Conservation (phyloP, 495 filamentous ascomycete genomes). For the Penicillium ochrochloron region DNA sequence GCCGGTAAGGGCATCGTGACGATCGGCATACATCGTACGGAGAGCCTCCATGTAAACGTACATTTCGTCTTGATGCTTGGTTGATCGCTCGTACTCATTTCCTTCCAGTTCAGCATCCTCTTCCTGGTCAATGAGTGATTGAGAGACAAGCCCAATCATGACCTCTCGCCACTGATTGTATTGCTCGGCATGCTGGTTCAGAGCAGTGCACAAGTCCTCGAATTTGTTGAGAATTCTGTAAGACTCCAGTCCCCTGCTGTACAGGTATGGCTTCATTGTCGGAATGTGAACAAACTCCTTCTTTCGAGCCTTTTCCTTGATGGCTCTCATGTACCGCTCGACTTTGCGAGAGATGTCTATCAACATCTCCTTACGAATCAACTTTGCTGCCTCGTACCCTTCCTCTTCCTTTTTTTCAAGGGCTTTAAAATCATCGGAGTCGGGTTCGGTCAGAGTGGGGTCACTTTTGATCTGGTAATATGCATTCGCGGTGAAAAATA, state of each 20-base stretch:
- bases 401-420: slow-evolving; percentile 72
- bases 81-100: slow-evolving; percentile 87
- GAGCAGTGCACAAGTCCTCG: slow-evolving; percentile 53
- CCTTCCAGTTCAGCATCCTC: slow-evolving; percentile 72
- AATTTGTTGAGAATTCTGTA: slow-evolving; percentile 60
- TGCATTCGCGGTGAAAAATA: slow-evolving; percentile 83
- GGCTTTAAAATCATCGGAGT: slow-evolving; percentile 65
- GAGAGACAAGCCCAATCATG: slow-evolving; percentile 69
- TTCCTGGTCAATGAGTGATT: slow-evolving; percentile 83
- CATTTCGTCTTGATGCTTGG: slow-evolving; percentile 81
- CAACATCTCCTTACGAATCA: slow-evolving; percentile 76
- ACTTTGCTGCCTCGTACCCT: slow-evolving; percentile 76
- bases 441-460: slow-evolving; percentile 59
- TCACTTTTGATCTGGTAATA: slow-evolving; percentile 82
- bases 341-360: slow-evolving; percentile 55
- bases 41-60: slow-evolving; percentile 82
- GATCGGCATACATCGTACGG: slow-evolving; percentile 75
- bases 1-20: slow-evolving; percentile 74
- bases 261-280: slow-evolving; percentile 53
- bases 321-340: slow-evolving; percentile 46
- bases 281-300: slow-evolving; percentile 69
- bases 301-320: slow-evolving; percentile 47
- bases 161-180: slow-evolving; percentile 75
- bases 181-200: slow-evolving; percentile 71
- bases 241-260: slow-evolving; percentile 64